phyloP scores from a whole-genome alignment of 129 eudicot species.

The Centaurea solstitialis region DNA sequence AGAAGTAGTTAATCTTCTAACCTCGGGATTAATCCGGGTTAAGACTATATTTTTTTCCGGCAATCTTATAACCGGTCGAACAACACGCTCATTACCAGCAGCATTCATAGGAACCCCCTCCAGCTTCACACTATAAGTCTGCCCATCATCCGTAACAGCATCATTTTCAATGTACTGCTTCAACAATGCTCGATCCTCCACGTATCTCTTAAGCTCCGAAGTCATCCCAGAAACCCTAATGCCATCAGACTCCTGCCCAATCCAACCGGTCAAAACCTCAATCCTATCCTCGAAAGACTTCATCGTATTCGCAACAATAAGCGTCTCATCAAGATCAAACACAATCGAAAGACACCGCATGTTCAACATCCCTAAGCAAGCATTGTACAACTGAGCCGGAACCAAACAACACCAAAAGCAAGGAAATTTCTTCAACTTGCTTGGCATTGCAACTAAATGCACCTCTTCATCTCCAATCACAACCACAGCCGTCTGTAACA shows the following conservation, averaged over 20 bases:
- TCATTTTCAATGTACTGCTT: constrained; percentile 83
- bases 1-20: constrained; percentile 34
- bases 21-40: constrained; percentile 98
- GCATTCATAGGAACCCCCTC: constrained; percentile 73
- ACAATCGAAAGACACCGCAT: constrained; percentile 78
- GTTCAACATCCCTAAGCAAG: constrained; percentile 85
- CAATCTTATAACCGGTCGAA: constrained; percentile 86
- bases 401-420: constrained; percentile 93
- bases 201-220: constrained; percentile 75
- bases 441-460: constrained; percentile 95
- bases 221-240: constrained; percentile 65
- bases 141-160: constrained; percentile 65
- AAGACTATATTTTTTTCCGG: constrained; percentile 81
- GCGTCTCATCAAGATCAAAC: constrained; percentile 95
- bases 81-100: constrained; percentile 55
- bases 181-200: constrained; percentile 77
- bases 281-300: constrained; percentile 94
- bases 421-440: constrained; percentile 73
- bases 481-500: constrained; percentile 79
- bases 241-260: constrained; percentile 68
- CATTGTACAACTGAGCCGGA: constrained; percentile 56
- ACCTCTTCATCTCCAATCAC: constrained; percentile 75
- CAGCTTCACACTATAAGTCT: constrained; percentile 51
- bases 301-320: constrained; percentile 95
- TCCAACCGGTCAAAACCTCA: constrained; percentile 65